phyloP scores from a whole-genome alignment of 1,139 yeast species.

The Spathaspora sp. region DNA sequence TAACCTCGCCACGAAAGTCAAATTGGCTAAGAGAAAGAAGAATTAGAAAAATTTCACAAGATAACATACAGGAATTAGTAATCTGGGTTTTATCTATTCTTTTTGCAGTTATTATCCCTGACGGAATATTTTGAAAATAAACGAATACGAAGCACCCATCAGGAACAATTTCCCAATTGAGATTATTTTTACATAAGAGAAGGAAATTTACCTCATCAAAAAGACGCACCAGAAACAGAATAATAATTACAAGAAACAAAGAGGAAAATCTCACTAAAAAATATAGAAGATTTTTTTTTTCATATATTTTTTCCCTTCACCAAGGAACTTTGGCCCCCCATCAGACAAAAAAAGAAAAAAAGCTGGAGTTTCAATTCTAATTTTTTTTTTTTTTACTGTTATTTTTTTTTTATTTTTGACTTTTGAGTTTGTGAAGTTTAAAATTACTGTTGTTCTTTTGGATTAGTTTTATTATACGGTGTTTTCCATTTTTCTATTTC shows the following conservation, averaged over 20 bases:
- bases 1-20: too few relatives aligned
- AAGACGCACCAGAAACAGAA: background rate
- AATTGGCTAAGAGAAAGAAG: too few relatives aligned
- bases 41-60: too few relatives aligned
- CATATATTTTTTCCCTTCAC: background rate
- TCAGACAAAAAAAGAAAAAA: background rate
- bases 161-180: background rate
- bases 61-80: too few relatives aligned
- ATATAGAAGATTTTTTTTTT: background rate
- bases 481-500: background rate
- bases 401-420: background rate
- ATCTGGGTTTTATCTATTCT: background rate
- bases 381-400: background rate
- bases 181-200: background rate
- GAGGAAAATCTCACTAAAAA: conserved; percentile 1
- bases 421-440: too few relatives aligned
- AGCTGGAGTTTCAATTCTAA: background rate
- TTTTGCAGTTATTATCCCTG: background rate
- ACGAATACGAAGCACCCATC: background rate
- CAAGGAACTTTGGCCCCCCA: background rate
- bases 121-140: background rate
- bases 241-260: background rate
- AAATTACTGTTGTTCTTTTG: background rate
- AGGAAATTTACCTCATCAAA: background rate
- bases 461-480: background rate